Evolutionary conservation across 306 rosid genomes (phyloP).

Genomic region (Canavalia gladiata): DNA sequence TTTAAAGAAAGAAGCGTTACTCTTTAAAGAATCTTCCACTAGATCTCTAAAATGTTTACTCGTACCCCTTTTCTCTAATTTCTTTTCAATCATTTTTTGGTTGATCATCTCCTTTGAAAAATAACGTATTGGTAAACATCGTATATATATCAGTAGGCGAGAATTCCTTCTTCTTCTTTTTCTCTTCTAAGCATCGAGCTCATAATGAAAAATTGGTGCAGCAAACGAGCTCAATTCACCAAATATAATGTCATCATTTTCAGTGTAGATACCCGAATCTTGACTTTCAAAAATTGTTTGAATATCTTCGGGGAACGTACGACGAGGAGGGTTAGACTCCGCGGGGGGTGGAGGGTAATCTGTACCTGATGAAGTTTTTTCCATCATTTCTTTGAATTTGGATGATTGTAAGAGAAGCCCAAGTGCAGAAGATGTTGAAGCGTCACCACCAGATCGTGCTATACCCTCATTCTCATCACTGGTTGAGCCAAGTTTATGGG

Average conservation of each 20-base stretch:
- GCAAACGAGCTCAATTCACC: conserved; percentile 64
- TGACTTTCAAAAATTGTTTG: conserved; percentile 83
- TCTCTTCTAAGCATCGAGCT: conserved; percentile 59
- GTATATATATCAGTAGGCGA: background rate
- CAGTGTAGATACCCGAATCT: conserved; percentile 57
- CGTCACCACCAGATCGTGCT: background rate
- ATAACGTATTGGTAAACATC: background rate
- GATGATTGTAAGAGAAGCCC: conserved; percentile 66
- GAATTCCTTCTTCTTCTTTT: background rate
- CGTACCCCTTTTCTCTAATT: background rate
- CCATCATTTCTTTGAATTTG: conserved; percentile 72
- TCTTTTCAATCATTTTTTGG: background rate
- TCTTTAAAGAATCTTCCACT: conserved; percentile 36
- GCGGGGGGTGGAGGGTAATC: conserved; percentile 38
- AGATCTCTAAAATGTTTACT: conserved; percentile 11
- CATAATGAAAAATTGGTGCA: conserved; percentile 73
- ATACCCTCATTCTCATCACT: conserved; percentile 10
- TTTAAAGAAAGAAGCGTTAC: background rate
- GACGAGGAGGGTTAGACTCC: conserved; percentile 57
- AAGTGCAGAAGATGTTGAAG: conserved; percentile 57
- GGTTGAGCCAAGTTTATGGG: conserved; percentile 35
- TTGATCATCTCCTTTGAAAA: conserved; percentile 28
- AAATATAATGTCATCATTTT: conserved; percentile 75
- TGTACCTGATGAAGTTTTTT: conserved; percentile 48
- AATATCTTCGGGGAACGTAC: conserved; percentile 84